Evolutionary conservation across 2,329 filamentous ascomycete genomes (phyloP).

Genomic region (Pezicula rhizophila): DNA sequence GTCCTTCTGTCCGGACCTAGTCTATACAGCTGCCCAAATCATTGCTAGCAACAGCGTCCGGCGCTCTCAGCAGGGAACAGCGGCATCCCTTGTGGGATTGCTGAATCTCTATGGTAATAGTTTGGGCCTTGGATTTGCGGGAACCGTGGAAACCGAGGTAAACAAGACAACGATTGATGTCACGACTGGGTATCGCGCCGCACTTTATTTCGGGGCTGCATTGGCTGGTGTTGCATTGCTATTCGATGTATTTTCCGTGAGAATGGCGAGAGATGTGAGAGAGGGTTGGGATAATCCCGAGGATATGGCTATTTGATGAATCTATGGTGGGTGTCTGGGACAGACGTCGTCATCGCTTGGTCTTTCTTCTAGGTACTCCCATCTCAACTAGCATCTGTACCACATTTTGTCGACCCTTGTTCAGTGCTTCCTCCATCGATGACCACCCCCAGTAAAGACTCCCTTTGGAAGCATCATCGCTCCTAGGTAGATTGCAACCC

Average conservation of each 20-base stretch:
- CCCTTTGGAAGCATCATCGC: background rate
- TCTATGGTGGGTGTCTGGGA: too few species aligned
- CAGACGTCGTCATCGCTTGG: background rate
- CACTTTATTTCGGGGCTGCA: constrained; percentile 35
- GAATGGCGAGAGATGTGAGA: constrained; percentile 35
- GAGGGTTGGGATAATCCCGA: constrained; percentile 25
- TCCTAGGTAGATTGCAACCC: background rate
- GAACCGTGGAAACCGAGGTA: constrained; percentile 29
- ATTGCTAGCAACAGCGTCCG: constrained; percentile 46
- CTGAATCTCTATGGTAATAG: constrained; percentile 36
- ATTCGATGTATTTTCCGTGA: constrained; percentile 32
- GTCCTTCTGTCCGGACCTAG: constrained; percentile 41
- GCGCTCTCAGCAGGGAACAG: constrained; percentile 41
- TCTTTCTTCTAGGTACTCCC: background rate
- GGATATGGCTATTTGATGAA: too few species aligned
- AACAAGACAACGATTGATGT: constrained; percentile 14
- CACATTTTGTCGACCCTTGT: background rate
- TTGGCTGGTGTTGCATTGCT: constrained; percentile 29
- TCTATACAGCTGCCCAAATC: constrained; percentile 45
- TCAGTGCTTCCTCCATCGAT: background rate
- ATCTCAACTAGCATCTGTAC: background rate
- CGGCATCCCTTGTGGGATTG: constrained; percentile 40
- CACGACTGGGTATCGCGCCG: constrained; percentile 31
- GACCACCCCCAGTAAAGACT: background rate
- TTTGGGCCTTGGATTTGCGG: constrained; percentile 37